Evolutionary conservation across 2,329 filamentous ascomycete genomes (phyloP).

Genomic region (Cladosporium austrohemisphaericum): DNA sequence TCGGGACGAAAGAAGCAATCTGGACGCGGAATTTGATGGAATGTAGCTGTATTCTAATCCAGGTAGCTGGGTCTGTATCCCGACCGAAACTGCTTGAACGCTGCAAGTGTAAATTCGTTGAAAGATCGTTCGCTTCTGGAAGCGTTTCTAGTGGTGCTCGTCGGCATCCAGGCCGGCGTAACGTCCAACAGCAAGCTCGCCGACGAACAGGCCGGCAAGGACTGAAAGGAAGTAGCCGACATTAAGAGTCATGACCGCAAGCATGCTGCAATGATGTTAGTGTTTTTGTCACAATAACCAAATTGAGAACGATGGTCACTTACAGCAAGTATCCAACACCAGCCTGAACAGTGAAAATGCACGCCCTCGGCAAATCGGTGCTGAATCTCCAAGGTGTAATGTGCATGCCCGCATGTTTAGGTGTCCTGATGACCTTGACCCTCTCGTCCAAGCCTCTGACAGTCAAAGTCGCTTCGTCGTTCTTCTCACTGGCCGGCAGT

Average conservation of each 20-base stretch:
- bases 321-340: slow-evolving; percentile 82
- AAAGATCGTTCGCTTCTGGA: slow-evolving; percentile 8
- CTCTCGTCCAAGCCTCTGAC: slow-evolving; percentile 78
- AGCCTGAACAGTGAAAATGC: slow-evolving; percentile 66
- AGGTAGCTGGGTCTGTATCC: slow-evolving; percentile 2
- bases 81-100: slow-evolving; percentile 5
- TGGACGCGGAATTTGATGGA: not conserved
- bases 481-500: slow-evolving; percentile 39
- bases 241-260: slow-evolving; percentile 88
- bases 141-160: slow-evolving; percentile 23
- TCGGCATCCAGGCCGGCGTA: slow-evolving; percentile 52
- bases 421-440: slow-evolving; percentile 65
- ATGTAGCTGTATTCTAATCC: not conserved
- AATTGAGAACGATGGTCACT: slow-evolving; percentile 39
- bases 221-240: slow-evolving; percentile 79
- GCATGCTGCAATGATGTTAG: slow-evolving; percentile 61
- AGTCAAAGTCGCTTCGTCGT: slow-evolving; percentile 63
- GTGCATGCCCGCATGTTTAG: slow-evolving; percentile 45
- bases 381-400: slow-evolving; percentile 74
- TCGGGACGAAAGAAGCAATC: too few relatives aligned
- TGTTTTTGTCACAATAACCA: not conserved
- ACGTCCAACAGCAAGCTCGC: slow-evolving; percentile 75
- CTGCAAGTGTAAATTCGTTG: slow-evolving; percentile 1
- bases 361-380: slow-evolving; percentile 71
- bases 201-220: slow-evolving; percentile 76